Base-by-base conservation (phyloP, 108 stramenopile genomes). In the Cyclostephanos invisitatus region DNA sequence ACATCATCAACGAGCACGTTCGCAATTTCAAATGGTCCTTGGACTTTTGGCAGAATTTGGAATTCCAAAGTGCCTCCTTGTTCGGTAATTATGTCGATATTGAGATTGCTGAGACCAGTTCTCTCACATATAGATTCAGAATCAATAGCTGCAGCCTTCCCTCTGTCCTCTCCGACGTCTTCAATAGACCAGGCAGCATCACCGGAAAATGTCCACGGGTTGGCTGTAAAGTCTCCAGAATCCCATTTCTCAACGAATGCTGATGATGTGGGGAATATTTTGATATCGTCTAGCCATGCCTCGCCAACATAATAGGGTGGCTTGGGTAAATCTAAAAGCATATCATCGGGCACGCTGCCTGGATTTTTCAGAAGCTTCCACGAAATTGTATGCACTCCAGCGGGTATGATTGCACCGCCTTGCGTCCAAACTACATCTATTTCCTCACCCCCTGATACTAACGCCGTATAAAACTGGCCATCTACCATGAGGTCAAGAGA, bases 61-160 rank as follows among this genome's bases (percentile, higher is more conserved):
- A 69, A 71, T 0, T 40, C 40, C 11, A 81, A 20, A 20, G 25
- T 59, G 14, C 80, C 80, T 66, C 80, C 80, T 44, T 59, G 42
- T 36, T 81, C 80, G 9, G 80, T 81, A 6, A 81, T 74, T 14
- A 81, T 74, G 44, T 71, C 80, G 44, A 81, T 81, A 66, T 70
- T 81, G 29, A 81, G 72, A 56, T 62, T 62, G 18, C 69, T 56
- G 0, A 20, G 18, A 14, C 80, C 80, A 51, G 80, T 59, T 11
- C 40, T 8, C 24, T 40, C 63, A 29, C 47, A 29, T 18, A 81
- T 81, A 35, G 70, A 69, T 38, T 50, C 24, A 2, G 80, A 53
- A 14, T 50, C 25, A 8, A 66, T 44, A 25, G 80, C 75, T n/a
- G 80, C 80, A 10, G 80, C 70, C 24, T 55, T 37, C 5, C 80